phyloP scores from a whole-genome alignment of 495 filamentous ascomycete species.

The Hypoxylon subgilvum region DNA sequence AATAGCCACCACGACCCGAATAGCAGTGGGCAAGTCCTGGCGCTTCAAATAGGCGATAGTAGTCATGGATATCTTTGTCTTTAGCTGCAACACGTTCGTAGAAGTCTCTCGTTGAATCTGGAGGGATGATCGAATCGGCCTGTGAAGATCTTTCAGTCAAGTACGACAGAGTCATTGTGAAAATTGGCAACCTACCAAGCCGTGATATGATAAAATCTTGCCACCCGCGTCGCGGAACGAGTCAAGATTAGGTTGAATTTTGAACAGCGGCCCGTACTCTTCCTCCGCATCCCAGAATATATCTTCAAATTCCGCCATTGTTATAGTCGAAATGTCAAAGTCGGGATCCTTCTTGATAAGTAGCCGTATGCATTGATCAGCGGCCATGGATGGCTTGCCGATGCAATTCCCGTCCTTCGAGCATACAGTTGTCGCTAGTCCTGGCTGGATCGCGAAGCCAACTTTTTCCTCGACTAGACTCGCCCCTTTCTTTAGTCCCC shows the following conservation, averaged over 20 bases:
- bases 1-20: constrained; percentile 31
- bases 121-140: constrained; percentile 41
- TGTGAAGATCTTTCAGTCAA: background rate
- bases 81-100: constrained; percentile 33
- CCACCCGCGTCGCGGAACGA: constrained; percentile 43
- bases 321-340: constrained; percentile 33
- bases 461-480: background rate
- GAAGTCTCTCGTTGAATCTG: constrained; percentile 38
- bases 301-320: constrained; percentile 6
- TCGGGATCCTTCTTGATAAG: constrained; percentile 30
- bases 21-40: constrained; percentile 46
- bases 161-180: background rate
- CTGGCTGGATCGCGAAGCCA: background rate
- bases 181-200: constrained; percentile 16
- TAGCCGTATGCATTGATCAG: constrained; percentile 23
- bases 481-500: constrained; percentile 21
- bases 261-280: constrained; percentile 41
- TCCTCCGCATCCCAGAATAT: constrained; percentile 38
- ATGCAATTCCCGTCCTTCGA: constrained; percentile 25
- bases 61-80: constrained; percentile 30
- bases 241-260: constrained; percentile 45
- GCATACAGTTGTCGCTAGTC: constrained; percentile 27
- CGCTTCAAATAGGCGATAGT: constrained; percentile 45
- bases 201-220: constrained; percentile 53
- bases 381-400: constrained; percentile 6